Percentiles rank a stretch among this genome's conserved stretches.
Conservation (phyloP, 495 filamentous ascomycete species). For the Achaetomiella virescens region DNA sequence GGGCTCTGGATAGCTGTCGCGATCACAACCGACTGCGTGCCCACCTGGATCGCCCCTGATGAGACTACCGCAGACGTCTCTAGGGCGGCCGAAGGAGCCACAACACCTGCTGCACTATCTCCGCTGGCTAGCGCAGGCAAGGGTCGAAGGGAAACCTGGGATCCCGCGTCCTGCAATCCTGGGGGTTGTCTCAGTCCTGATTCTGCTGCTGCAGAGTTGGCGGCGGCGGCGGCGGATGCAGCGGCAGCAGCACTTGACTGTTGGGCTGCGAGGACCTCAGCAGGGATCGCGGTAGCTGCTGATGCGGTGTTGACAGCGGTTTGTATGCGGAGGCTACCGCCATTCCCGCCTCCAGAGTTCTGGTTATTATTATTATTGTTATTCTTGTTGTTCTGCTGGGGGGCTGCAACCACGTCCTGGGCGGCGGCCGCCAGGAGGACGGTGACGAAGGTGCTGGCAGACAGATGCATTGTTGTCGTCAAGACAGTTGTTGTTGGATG, state of each 20-base stretch:
- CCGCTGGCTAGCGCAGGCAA: slow-evolving; percentile 17
- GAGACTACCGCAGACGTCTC: background rate
- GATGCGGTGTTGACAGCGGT: slow-evolving; percentile 1
- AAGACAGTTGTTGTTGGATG: background rate
- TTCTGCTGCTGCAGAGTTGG: slow-evolving; percentile 9
- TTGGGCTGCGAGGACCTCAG: slow-evolving; percentile 12
- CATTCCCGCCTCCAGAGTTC: background rate
- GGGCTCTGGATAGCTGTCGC: background rate
- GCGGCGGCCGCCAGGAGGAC: slow-evolving; percentile 22
- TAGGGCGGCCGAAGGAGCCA: background rate
- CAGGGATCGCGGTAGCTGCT: slow-evolving; percentile 1
- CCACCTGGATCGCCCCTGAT: background rate
- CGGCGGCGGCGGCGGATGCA: slow-evolving; percentile 13
- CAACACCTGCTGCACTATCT: background rate
- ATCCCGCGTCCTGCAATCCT: slow-evolving; percentile 14
- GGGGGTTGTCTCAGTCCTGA: slow-evolving; percentile 18
- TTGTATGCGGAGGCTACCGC: background rate
- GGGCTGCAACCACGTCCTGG: slow-evolving; percentile 17
- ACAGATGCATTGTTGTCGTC: slow-evolving; percentile 24
- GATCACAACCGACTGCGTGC: slow-evolving; percentile 1
- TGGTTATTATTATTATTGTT: background rate
- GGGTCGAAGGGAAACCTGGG: slow-evolving; percentile 13
- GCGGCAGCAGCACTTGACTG: slow-evolving; percentile 13
- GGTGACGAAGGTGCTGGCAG: slow-evolving; percentile 19
- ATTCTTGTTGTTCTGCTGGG: slow-evolving; percentile 5